These are phyloP conservation scores for Trypanosoma melophagium DNA, from an alignment of 208 protist genomes.

Conservation along the genomic window DNA sequence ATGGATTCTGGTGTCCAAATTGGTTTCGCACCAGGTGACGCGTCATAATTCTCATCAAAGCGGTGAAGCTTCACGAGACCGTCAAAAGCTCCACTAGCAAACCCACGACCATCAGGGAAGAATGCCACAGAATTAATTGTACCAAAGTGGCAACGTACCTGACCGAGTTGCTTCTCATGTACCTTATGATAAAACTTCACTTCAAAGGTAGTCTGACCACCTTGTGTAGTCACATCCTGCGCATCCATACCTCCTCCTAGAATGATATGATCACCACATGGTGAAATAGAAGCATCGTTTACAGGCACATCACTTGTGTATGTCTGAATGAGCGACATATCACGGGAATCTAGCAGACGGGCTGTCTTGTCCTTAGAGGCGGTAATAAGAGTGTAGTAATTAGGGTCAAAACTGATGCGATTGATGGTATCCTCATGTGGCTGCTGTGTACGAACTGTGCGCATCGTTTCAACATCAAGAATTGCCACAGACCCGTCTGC, in stretches of 20 bases:
- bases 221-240: conserved; percentile 92
- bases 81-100: conserved; percentile 94
- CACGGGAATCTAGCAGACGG: conserved; percentile 94
- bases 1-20: conserved; percentile 49
- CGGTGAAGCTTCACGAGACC: conserved; percentile 95
- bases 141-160: conserved; percentile 98
- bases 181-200: conserved; percentile 97
- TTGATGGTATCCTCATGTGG: conserved; percentile 67
- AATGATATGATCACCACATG: conserved; percentile 89
- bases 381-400: conserved; percentile 93
- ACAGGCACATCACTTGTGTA: conserved; percentile 96
- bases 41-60: conserved; percentile 93
- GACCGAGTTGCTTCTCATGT: conserved; percentile 94
- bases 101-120: conserved; percentile 94
- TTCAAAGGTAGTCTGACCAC: conserved; percentile 92
- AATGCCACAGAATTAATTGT: conserved; percentile 97
- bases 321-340: conserved; percentile 91
- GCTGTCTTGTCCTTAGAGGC: conserved; percentile 94
- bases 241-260: conserved; percentile 97
- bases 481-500: conserved; percentile 93
- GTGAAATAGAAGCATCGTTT: conserved; percentile 96
- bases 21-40: conserved; percentile 55
- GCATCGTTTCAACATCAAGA: conserved; percentile 90
- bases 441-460: conserved; percentile 64
- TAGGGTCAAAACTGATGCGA: conserved; percentile 88